Base-by-base conservation (phyloP, 2,329 filamentous ascomycete species). In the Colletotrichum cuscutae region DNA sequence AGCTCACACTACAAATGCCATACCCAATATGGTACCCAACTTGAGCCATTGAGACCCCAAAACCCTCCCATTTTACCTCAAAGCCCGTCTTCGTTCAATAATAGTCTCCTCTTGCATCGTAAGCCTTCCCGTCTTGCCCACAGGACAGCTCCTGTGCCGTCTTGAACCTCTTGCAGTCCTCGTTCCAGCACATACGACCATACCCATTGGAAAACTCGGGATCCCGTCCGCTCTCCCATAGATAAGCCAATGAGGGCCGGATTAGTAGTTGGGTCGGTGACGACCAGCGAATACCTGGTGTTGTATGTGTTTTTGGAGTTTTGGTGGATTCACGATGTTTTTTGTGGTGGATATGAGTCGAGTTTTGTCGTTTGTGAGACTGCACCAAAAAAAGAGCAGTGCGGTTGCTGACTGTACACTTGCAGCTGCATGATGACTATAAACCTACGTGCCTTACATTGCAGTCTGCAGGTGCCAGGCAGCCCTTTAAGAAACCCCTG, bases 101-200 rank as follows among this genome's bases (percentile, higher is more conserved):
- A 0, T 0, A 49, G 0, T 0, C 42, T 49, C n/a, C 8, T 49
- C 42, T 8, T 22, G 19, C 8, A 8, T 22, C 8, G 4, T 19
- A 22, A 0, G 1, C 3, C 42, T 49, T n/a, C 19, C 42, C 2
- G 1, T 2, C 42, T 22, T 22, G n/a, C 42, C 19, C 8, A 11
- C 7, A 22, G 19, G 1, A 22, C 42, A 0, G 42, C 7, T 3
- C 8, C 7, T 4, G 19, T 49, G 42, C 19, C 42, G 1, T 22
- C 8, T n/a, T 22, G 4, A 5, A 3, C 1, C 19, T 22, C 19
- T 49, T n/a, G 42, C 42, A 9, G 0, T 9, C 15, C 3, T 4
- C 3, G 0, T 4, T 3, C 19, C 8, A 3, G 2, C 42, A 46
- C 42, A 46, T 46, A 46, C 42, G 42, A 46, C 42, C 42, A 46